These are phyloP conservation scores for Saccharomyces hybrid DNA, from an alignment of 1,139 yeast species.

Conservation along the genomic window DNA sequence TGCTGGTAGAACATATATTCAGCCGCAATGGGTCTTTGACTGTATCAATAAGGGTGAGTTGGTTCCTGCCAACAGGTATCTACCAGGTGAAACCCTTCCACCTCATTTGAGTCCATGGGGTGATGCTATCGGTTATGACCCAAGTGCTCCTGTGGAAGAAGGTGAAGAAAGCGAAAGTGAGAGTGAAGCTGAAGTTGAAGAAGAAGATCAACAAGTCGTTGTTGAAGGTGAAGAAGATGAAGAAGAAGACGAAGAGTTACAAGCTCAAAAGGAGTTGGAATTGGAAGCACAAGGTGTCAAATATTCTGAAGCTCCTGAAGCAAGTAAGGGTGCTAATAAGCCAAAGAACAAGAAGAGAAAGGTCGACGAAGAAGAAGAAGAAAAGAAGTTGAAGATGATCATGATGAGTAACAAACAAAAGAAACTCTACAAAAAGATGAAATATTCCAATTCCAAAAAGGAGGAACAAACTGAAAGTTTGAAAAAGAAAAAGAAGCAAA, in stretches of 20 bases:
- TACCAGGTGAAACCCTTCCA: conserved; percentile 91
- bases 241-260: conserved; percentile 51
- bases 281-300: conserved; percentile 82
- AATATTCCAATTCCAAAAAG: conserved; percentile 80
- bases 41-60: conserved; percentile 72
- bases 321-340: conserved; percentile 17
- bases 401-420: conserved; percentile 98
- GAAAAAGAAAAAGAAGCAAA: conserved; percentile 68
- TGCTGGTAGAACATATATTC: conserved; percentile 87
- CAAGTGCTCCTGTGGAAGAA: conserved; percentile 52
- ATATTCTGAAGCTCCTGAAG: conserved; percentile 50
- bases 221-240: conserved; percentile 44
- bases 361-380: conserved; percentile 57
- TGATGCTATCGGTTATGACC: conserved; percentile 84
- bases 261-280: conserved; percentile 78
- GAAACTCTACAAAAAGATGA: conserved; percentile 91
- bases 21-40: conserved; percentile 98
- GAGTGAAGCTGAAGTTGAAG: conserved; percentile 41
- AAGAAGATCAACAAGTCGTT: conserved; percentile 36
- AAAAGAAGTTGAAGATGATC: conserved; percentile 79
- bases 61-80: conserved; percentile 69
- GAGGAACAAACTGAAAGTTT: conserved; percentile 70
- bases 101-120: conserved; percentile 99
- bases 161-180: conserved; percentile 46
- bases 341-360: conserved; percentile 35